Conservation (phyloP, 345 rosid genomes). For the Lepidium sativum region DNA sequence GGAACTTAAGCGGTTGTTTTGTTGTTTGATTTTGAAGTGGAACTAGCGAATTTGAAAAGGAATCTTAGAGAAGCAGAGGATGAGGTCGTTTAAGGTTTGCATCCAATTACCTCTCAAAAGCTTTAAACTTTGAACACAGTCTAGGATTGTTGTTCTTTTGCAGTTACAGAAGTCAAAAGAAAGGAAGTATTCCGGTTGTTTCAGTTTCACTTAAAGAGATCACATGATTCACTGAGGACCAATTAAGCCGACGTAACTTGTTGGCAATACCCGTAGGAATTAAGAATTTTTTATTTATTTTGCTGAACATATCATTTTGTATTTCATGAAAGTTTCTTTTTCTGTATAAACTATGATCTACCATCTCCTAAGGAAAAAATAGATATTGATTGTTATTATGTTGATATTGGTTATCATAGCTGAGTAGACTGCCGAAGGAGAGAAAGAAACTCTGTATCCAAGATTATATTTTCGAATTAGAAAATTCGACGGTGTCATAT, state of each 20-base stretch:
- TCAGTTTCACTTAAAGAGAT: neutral
- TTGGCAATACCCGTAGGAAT: too few species aligned
- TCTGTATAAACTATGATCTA: too few species aligned
- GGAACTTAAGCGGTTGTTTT: conserved; percentile 11
- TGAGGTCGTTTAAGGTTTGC: conserved; percentile 59
- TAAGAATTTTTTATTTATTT: neutral
- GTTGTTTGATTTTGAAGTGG: conserved; percentile 31
- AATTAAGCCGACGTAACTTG: too few species aligned
- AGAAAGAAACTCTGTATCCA: too few species aligned
- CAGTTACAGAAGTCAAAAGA: conserved; percentile 58
- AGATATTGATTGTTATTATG: too few species aligned
- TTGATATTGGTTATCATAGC: too few species aligned
- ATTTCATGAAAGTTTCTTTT: too few species aligned
- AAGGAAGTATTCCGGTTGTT: conserved; percentile 29
- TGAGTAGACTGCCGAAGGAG: too few species aligned
- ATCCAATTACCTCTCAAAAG: neutral
- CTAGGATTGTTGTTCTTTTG: conserved; percentile 48
- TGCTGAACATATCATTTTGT: neutral
- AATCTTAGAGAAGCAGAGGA: conserved; percentile 71
- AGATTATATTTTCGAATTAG: too few species aligned
- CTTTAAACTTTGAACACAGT: conserved; percentile 24
- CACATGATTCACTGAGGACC: neutral
- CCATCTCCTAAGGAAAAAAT: too few species aligned
- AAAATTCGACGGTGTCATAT: too few species aligned
- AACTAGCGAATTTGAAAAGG: conserved; percentile 43